Percentiles rank a stretch among this genome's conserved stretches.
phyloP scores from a whole-genome alignment of 306 rosid genomes.

The Cucurbita pepo region DNA sequence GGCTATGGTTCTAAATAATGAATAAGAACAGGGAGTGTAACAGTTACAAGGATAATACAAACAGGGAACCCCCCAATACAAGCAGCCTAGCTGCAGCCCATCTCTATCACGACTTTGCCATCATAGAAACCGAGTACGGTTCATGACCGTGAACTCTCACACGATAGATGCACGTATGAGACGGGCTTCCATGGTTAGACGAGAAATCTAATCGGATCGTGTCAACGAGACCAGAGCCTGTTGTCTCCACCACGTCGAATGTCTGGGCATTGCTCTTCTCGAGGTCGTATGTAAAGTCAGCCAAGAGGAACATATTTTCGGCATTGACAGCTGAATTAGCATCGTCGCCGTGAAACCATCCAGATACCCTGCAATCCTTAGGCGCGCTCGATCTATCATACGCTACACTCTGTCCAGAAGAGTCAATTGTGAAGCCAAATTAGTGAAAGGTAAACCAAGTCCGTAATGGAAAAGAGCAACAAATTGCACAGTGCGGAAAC shows the following conservation, averaged over 20 bases:
- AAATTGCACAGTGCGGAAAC: background rate
- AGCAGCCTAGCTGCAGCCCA: background rate
- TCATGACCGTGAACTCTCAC: slow-evolving; percentile 79
- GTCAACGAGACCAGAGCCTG: slow-evolving; percentile 30
- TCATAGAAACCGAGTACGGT: slow-evolving; percentile 42
- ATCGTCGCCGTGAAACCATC: slow-evolving; percentile 52
- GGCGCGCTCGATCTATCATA: slow-evolving; percentile 83
- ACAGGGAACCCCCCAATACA: background rate
- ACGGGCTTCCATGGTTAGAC: slow-evolving; percentile 75
- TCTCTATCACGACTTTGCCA: slow-evolving; percentile 28
- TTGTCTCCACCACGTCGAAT: slow-evolving; percentile 31
- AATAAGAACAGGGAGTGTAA: slow-evolving; percentile 4
- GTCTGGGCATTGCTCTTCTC: slow-evolving; percentile 97
- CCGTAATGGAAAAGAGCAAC: background rate
- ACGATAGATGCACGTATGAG: slow-evolving; percentile 93
- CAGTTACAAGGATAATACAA: slow-evolving; percentile 12
- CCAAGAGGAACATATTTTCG: slow-evolving; percentile 33
- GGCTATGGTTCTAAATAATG: slow-evolving; percentile 19
- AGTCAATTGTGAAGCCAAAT: background rate
- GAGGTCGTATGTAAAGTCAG: slow-evolving; percentile 66
- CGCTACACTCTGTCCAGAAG: slow-evolving; percentile 60
- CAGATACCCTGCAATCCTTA: slow-evolving; percentile 74
- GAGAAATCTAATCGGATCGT: slow-evolving; percentile 69
- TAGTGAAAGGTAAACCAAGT: background rate
- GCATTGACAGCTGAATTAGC: slow-evolving; percentile 16